Percentiles rank a stretch among this genome's conserved stretches.
Conservation (phyloP, 306 rosid genomes). For the Prunus mira region DNA sequence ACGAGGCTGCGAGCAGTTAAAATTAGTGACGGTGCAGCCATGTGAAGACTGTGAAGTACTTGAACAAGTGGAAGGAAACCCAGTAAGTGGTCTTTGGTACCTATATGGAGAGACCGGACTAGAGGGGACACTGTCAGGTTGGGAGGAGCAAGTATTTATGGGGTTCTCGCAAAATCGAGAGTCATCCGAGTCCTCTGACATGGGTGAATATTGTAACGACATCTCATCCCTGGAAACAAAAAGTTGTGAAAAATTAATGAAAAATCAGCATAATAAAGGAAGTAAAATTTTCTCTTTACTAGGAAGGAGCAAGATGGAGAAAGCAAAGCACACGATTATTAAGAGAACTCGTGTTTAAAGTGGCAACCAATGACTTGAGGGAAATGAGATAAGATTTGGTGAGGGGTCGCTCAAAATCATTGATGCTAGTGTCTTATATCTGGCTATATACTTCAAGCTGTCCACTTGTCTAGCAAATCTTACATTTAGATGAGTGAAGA, state of each 20-base stretch:
- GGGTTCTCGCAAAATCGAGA: slow-evolving; percentile 64
- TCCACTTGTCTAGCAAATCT: neutral
- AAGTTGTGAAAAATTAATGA: neutral
- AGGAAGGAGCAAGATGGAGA: neutral
- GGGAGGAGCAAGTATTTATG: slow-evolving; percentile 49
- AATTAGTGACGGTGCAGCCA: slow-evolving; percentile 41
- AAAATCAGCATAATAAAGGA: neutral
- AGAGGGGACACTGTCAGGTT: slow-evolving; percentile 67
- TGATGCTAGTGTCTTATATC: neutral
- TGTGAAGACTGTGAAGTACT: slow-evolving; percentile 51
- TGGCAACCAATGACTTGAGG: neutral
- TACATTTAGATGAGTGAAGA: neutral
- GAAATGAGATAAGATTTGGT: neutral
- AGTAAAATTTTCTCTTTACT: neutral
- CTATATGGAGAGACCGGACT: slow-evolving; percentile 91
- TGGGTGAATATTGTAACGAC: slow-evolving; percentile 78
- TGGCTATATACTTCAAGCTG: neutral
- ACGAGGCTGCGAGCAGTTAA: slow-evolving; percentile 65
- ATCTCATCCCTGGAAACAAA: slow-evolving; percentile 71
- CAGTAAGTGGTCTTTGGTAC: slow-evolving; percentile 53
- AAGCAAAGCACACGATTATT: neutral
- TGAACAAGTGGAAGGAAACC: slow-evolving; percentile 48
- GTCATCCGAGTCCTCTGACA: slow-evolving; percentile 98
- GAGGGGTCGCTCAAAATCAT: neutral
- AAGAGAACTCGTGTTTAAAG: neutral